Percentiles rank a stretch among this genome's conserved stretches.
Evolutionary conservation across 208 protist species (phyloP).

Genomic region (Balamuthia mandrillaris): DNA sequence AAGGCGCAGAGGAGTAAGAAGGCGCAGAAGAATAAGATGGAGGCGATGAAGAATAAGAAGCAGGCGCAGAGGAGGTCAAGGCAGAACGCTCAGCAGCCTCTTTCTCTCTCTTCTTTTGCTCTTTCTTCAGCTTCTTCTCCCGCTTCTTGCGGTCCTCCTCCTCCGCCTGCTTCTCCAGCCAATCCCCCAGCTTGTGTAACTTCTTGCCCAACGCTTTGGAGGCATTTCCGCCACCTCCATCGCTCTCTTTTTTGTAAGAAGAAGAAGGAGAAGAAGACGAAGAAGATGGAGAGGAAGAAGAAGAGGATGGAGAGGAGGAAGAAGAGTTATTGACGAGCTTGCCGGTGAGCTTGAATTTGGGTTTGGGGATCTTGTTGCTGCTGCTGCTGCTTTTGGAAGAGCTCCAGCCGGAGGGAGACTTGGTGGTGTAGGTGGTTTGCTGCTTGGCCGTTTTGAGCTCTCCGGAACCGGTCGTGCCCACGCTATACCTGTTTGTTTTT

Average conservation of each 20-base stretch:
- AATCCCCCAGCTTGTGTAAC: neutral
- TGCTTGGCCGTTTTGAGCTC: neutral
- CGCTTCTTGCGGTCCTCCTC: neutral
- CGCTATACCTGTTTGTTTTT: neutral
- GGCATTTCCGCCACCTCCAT: neutral
- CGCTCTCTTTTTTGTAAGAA: neutral
- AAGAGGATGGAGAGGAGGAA: neutral
- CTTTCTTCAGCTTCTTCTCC: slow-evolving; percentile 1
- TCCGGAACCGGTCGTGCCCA: neutral
- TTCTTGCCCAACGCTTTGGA: neutral
- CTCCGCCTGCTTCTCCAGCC: neutral
- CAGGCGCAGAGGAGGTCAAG: too few relatives aligned
- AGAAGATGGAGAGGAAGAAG: neutral
- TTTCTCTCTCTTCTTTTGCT: too few relatives aligned
- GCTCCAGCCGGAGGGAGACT: neutral
- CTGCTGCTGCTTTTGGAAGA: neutral
- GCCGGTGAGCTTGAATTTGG: neutral
- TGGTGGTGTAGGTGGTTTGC: neutral
- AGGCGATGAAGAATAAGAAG: too few relatives aligned
- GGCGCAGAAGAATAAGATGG: too few relatives aligned
- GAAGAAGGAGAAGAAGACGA: neutral
- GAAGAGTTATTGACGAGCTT: too few relatives aligned
- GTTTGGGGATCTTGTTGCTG: neutral
- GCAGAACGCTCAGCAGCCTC: too few relatives aligned
- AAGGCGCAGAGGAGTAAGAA: too few relatives aligned